These are phyloP conservation scores for Jacaranda copaia DNA, from an alignment of 257 asterid genomes.

Conservation along the genomic window DNA sequence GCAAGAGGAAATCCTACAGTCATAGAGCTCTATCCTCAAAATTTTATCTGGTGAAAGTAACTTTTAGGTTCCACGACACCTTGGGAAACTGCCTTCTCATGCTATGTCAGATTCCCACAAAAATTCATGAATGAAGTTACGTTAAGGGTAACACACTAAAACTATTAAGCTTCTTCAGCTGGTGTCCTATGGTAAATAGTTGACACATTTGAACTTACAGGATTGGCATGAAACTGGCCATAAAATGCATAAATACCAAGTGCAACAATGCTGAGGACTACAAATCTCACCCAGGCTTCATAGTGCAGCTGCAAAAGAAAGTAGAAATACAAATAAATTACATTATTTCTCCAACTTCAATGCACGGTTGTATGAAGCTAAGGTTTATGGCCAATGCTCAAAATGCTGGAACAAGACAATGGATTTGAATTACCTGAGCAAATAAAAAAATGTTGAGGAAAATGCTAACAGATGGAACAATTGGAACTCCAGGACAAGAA, in stretches of 20 bases:
- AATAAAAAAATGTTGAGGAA: conserved; percentile 83
- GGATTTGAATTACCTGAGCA: conserved; percentile 75
- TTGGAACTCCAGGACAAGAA: conserved; percentile 96
- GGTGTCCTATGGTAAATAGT: conserved; percentile 68
- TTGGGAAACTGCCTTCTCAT: conserved; percentile 3
- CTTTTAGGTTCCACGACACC: not conserved
- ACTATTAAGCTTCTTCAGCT: conserved; percentile 52
- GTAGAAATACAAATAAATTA: conserved; percentile 1
- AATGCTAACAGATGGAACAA: conserved; percentile 80
- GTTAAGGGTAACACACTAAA: conserved; percentile 27
- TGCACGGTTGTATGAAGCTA: conserved; percentile 17
- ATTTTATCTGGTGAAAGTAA: not conserved
- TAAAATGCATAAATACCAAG: conserved; percentile 79
- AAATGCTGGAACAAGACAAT: conserved; percentile 14
- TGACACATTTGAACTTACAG: conserved; percentile 67
- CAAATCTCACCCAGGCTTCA: conserved; percentile 97
- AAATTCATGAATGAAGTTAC: conserved; percentile 21
- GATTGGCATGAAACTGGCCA: conserved; percentile 89
- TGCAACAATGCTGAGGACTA: conserved; percentile 65
- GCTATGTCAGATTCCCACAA: not conserved
- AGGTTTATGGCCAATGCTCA: not conserved
- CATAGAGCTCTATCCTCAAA: conserved; percentile 12
- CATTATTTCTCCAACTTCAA: conserved; percentile 18
- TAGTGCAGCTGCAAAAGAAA: conserved; percentile 75
- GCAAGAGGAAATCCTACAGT: conserved; percentile 26